Conservation (phyloP, 2,329 filamentous ascomycete species). For the Claviceps humidiphila region DNA sequence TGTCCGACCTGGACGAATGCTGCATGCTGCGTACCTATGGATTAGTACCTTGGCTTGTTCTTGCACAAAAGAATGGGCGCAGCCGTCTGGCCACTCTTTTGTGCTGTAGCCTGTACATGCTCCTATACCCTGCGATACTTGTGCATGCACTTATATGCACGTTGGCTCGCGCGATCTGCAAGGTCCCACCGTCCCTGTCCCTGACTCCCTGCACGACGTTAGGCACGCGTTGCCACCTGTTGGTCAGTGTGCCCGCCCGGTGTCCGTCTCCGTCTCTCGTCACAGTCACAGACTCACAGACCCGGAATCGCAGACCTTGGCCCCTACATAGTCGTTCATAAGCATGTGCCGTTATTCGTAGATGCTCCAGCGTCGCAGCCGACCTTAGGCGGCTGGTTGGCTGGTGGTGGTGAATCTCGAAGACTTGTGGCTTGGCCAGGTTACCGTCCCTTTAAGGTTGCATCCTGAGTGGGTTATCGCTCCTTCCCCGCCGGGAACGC, state of each 20-base stretch:
- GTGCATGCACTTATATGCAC: not conserved
- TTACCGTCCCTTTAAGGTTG: not conserved
- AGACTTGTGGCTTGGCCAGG: not conserved
- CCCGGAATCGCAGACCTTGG: not conserved
- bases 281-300: not conserved
- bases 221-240: not conserved
- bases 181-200: not conserved
- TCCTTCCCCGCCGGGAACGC: not conserved
- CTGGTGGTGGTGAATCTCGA: not conserved
- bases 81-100: too few relatives aligned
- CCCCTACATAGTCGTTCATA: not conserved
- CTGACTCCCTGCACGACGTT: not conserved
- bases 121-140: too few relatives aligned
- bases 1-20: too few relatives aligned
- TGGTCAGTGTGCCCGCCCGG: not conserved
- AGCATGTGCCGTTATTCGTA: not conserved
- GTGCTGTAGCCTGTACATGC: too few relatives aligned
- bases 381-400: too few relatives aligned
- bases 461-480: not conserved
- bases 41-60: too few relatives aligned
- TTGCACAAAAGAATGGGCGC: too few relatives aligned
- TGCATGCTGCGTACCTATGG: too few relatives aligned
- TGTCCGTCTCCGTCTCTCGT: not conserved
- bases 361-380: too few relatives aligned
- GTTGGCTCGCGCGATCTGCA: not conserved